Evolutionary conservation across 78 protist species (phyloP).

Genomic region (Guillardia theta): DNA sequence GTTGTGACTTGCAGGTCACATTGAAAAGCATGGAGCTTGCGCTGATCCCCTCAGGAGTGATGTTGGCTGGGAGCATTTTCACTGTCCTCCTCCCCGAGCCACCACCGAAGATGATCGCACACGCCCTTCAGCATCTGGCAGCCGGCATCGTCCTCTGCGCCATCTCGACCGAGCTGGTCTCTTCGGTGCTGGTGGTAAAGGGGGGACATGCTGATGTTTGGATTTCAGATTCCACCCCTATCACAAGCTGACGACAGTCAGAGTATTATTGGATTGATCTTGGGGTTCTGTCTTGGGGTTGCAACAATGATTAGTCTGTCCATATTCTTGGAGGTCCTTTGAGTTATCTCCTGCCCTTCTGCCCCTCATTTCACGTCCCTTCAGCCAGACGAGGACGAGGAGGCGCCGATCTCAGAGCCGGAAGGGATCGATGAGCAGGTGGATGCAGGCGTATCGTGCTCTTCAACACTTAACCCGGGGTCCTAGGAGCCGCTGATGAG

Average conservation of each 20-base stretch:
- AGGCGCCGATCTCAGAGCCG: too few relatives aligned
- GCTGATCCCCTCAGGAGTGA: not conserved
- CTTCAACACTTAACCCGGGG: too few relatives aligned
- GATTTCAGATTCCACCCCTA: not conserved
- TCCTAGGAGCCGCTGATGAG: too few relatives aligned
- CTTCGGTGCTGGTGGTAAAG: too few relatives aligned
- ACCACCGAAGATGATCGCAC: not conserved
- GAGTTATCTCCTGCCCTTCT: too few relatives aligned
- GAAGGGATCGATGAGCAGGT: too few relatives aligned
- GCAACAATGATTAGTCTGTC: not conserved
- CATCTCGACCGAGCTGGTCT: not conserved
- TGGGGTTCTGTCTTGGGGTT: not conserved
- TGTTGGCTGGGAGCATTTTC: not conserved
- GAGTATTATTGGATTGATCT: not conserved
- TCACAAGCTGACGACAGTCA: not conserved
- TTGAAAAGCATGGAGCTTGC: not conserved
- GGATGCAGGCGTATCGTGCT: too few relatives aligned
- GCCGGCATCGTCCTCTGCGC: conserved; percentile 11
- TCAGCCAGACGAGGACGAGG: too few relatives aligned
- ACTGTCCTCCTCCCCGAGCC: not conserved
- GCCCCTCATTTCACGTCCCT: too few relatives aligned
- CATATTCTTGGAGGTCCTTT: not conserved
- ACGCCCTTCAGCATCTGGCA: conserved; percentile 12
- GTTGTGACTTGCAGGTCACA: too few relatives aligned
- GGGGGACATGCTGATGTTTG: too few relatives aligned